A percentile compares a stretch with the other conserved stretches of the same genome.
These are phyloP conservation scores for Lachnellula hyalina DNA, from an alignment of 2,329 filamentous ascomycete species.

Conservation along the genomic window DNA sequence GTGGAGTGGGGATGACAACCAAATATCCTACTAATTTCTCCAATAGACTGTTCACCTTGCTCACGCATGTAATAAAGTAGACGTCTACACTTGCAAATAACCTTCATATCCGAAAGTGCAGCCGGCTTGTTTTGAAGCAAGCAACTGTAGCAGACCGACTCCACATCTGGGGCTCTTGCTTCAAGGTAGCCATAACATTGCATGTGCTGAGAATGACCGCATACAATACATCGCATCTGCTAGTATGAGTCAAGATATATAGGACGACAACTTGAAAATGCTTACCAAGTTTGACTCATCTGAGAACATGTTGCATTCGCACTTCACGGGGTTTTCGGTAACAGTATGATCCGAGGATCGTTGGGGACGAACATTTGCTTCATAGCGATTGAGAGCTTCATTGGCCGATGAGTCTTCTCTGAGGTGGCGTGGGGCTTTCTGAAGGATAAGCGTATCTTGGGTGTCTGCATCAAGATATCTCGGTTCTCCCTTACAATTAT, in stretches of 20 bases:
- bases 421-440: neutral
- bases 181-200: slow-evolving; percentile 24
- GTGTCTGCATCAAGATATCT: slow-evolving; percentile 11
- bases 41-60: slow-evolving; percentile 8
- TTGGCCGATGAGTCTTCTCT: neutral
- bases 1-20: neutral
- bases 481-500: slow-evolving; percentile 4
- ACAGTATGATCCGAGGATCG: neutral
- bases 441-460: slow-evolving; percentile 12
- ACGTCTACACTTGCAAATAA: slow-evolving; percentile 12
- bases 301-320: slow-evolving; percentile 12
- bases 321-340: neutral
- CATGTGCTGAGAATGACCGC: slow-evolving; percentile 14
- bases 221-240: slow-evolving; percentile 21
- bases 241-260: neutral
- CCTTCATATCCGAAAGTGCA: slow-evolving; percentile 5
- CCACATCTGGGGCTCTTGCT: neutral
- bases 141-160: slow-evolving; percentile 19
- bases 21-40: slow-evolving; percentile 2
- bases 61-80: slow-evolving; percentile 12
- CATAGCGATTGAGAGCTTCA: neutral
- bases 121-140: slow-evolving; percentile 6
- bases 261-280: neutral
- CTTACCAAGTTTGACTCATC: slow-evolving; percentile 11
- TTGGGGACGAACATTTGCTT: neutral